These are phyloP conservation scores for Kwoniella bestiolae DNA, from an alignment of 768 basidiomycete species.

Conservation along the genomic window DNA sequence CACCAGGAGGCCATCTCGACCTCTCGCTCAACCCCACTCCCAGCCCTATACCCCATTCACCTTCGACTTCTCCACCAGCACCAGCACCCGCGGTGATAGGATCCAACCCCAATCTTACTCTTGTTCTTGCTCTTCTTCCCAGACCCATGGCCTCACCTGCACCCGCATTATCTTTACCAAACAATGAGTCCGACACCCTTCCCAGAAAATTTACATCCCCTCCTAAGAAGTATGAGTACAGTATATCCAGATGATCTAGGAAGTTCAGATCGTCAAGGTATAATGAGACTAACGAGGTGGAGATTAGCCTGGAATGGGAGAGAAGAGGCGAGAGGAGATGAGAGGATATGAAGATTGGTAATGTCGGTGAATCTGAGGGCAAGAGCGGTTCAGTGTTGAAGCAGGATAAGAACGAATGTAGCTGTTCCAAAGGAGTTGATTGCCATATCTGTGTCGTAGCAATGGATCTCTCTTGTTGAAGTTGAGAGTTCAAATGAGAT, in stretches of 20 bases:
- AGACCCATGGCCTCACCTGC: conserved; percentile 40
- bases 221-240: conserved; percentile 52
- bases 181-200: conserved; percentile 72
- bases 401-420: conserved; percentile 29
- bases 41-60: conserved; percentile 65
- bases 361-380: conserved; percentile 67
- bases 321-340: conserved; percentile 73
- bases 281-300: conserved; percentile 67
- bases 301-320: conserved; percentile 55
- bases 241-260: conserved; percentile 64
- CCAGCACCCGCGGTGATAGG: background rate
- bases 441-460: conserved; percentile 35
- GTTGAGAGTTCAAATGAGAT: conserved; percentile 16
- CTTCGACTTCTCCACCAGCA: conserved; percentile 61
- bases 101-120: conserved; percentile 52
- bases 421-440: conserved; percentile 27
- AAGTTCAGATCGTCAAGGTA: conserved; percentile 75
- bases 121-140: conserved; percentile 49
- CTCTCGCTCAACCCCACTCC: conserved; percentile 73
- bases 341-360: conserved; percentile 63
- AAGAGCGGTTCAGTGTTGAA: conserved; percentile 62
- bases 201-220: conserved; percentile 65
- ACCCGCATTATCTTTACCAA: conserved; percentile 68
- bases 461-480: background rate
- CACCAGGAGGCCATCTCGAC: conserved; percentile 83